Base-by-base conservation (phyloP, 768 basidiomycete species). In the Tylopilus sp. region DNA sequence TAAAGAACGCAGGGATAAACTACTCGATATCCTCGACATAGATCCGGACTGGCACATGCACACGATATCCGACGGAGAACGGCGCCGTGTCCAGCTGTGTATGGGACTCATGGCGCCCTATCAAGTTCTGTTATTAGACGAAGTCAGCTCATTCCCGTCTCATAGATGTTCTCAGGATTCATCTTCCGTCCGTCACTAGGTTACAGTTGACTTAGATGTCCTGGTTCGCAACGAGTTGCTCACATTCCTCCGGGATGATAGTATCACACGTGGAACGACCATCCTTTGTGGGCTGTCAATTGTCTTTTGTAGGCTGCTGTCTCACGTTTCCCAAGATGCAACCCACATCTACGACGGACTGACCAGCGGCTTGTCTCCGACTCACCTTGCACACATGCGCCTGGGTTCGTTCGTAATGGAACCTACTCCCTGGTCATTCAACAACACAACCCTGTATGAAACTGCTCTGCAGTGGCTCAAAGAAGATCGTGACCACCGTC, bases 31-130 rank as follows among this genome's bases (percentile, higher is more conserved):
- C 53, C 74, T 98, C 39, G 95, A 98, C 65, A 82, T 99, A 51
- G 97, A 99, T 71, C 73, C 98, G 18, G 89, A 94, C 64, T 99
- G 91, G 94, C 91, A 83, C 56, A 95, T 95, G 91, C 91, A 95
- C 64, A 71, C 85, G 52, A 95, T 99, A 52, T 95, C 93, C 3
- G 97, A 99, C 66, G 97, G 97, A 43, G 97, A 98, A 71, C 80
- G 97, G 46, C 81, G 97, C 2, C 71, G 87, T 2, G 92, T 98
- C 5, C 97, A 99, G 69, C 83, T 98, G 28, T 91, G 91, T 54
- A 93, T 95, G 75, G 95, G 97, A 3, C 78, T 99, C 28, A 98
- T 99, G 95, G 78, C 77, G 5, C 85, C 88, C 22, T 99, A 93
- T 92, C 88, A 98, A 59, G 80, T 98, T 25, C 73, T 99, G 1